Conservation (phyloP, 2,329 filamentous ascomycete genomes). For the Apiospora pterosperma region DNA sequence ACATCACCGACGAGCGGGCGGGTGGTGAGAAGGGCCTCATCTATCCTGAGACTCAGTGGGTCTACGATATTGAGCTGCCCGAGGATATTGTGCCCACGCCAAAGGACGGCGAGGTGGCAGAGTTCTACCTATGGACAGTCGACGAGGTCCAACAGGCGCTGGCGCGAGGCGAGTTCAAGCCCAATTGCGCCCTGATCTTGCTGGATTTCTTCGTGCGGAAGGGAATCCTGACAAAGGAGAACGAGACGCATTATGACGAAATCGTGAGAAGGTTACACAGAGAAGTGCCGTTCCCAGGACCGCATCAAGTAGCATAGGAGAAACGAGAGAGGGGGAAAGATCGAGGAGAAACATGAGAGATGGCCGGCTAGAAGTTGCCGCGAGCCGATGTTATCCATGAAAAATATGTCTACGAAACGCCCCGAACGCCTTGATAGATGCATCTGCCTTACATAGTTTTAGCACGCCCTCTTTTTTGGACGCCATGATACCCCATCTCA, state of each 20-base stretch:
- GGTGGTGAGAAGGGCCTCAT: constrained; percentile 79
- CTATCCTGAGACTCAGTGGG: constrained; percentile 87
- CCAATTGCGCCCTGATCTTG: constrained; percentile 82
- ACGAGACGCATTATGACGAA: constrained; percentile 75
- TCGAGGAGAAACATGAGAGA: not conserved
- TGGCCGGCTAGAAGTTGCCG: not conserved
- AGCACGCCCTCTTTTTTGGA: not conserved
- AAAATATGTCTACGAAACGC: constrained; percentile 3
- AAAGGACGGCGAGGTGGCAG: constrained; percentile 84
- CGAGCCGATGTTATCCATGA: not conserved
- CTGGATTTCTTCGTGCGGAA: constrained; percentile 89
- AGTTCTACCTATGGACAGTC: constrained; percentile 74
- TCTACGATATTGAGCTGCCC: constrained; percentile 83
- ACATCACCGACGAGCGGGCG: constrained; percentile 70
- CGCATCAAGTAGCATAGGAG: constrained; percentile 38
- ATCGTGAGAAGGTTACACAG: constrained; percentile 76
- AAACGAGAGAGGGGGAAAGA: not conserved
- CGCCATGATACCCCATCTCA: constrained; percentile 3
- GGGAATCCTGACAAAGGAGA: constrained; percentile 73
- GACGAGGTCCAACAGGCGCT: constrained; percentile 72
- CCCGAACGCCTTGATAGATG: constrained; percentile 3
- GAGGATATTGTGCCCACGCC: constrained; percentile 67
- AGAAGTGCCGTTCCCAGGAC: constrained; percentile 74
- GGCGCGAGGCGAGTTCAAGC: constrained; percentile 76
- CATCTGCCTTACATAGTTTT: constrained; percentile 1